Evolutionary conservation across 2,329 filamentous ascomycete genomes (phyloP).

Genomic region (Trichothecium roseum): DNA sequence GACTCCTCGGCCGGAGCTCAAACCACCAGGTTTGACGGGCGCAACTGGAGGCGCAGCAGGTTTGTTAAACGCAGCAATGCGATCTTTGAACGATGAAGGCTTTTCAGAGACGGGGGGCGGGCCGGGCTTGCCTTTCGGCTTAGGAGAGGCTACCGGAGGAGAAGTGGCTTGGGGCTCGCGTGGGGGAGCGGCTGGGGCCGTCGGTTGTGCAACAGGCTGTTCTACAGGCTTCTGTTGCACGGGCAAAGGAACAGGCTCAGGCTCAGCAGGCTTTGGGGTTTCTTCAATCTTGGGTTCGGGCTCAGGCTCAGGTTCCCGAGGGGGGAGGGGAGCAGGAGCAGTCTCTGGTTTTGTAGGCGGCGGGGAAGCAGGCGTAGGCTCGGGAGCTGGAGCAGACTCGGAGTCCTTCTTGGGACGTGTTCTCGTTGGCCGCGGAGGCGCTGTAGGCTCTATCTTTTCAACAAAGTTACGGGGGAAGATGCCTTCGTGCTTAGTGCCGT

Average conservation of each 20-base stretch:
- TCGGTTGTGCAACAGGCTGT: constrained; percentile 4
- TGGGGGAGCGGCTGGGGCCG: constrained; percentile 23
- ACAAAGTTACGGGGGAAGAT: constrained; percentile 97
- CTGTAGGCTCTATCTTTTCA: constrained; percentile 85
- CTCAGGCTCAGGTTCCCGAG: constrained; percentile 21
- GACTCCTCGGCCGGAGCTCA: constrained; percentile 37
- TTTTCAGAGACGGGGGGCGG: constrained; percentile 65
- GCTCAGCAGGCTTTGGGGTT: constrained; percentile 15
- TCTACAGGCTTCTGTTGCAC: constrained; percentile 10
- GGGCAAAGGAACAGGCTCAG: constrained; percentile 17
- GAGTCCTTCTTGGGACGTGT: constrained; percentile 54
- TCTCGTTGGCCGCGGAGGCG: constrained; percentile 76
- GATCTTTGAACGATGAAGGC: constrained; percentile 78
- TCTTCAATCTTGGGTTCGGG: constrained; percentile 24
- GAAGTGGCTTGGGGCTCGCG: constrained; percentile 29
- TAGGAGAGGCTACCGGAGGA: constrained; percentile 13
- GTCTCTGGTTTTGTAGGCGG: constrained; percentile 21
- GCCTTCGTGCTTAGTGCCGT: constrained; percentile 66
- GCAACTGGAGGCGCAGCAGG: constrained; percentile 71
- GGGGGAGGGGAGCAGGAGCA: constrained; percentile 13
- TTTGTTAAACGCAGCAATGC: constrained; percentile 96
- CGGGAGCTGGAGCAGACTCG: constrained; percentile 22
- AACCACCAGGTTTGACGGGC: constrained; percentile 74
- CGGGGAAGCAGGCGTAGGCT: constrained; percentile 20
- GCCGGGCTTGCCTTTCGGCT: constrained; percentile 30